A percentile compares a stretch with the other conserved stretches of the same genome.
phyloP scores from a whole-genome alignment of 148 eudicot species.

The Amaranthus cruentus region DNA sequence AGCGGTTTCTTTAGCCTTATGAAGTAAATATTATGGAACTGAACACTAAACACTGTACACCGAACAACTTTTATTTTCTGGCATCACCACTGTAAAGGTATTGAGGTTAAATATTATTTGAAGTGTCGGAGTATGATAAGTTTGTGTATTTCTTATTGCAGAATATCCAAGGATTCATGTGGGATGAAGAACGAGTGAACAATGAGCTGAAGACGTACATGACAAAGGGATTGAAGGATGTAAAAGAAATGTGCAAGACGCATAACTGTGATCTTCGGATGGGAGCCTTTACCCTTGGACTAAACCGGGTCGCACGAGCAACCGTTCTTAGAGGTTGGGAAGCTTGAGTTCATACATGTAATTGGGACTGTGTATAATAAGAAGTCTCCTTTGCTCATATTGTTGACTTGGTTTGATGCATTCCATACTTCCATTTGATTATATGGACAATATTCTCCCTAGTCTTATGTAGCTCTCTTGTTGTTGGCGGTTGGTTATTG shows the following conservation, averaged over 20 bases:
- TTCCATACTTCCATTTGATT: not conserved
- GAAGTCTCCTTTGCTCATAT: not conserved
- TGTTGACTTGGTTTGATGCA: not conserved
- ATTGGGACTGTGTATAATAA: not conserved
- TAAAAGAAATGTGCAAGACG: conserved; percentile 82
- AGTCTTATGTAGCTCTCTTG: no score
- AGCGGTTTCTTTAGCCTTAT: no score
- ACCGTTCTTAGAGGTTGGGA: conserved; percentile 99
- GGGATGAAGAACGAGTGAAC: conserved; percentile 95
- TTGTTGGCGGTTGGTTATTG: not conserved
- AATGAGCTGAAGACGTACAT: conserved; percentile 79
- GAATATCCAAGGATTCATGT: conserved; percentile 99
- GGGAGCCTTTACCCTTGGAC: conserved; percentile 94
- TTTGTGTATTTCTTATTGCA: conserved; percentile 18
- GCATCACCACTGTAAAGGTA: no score
- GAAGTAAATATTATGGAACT: not conserved
- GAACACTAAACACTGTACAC: no score
- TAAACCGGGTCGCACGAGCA: conserved; percentile 95
- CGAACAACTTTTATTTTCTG: no score
- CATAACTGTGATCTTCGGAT: conserved; percentile 92
- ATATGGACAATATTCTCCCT: not conserved
- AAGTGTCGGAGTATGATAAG: not conserved
- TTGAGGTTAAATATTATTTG: no score
- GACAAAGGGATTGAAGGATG: conserved; percentile 64
- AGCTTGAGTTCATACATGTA: conserved; percentile 39